Evolutionary conservation across 345 rosid species (phyloP).

Genomic region (Rhodamnia rubescens): DNA sequence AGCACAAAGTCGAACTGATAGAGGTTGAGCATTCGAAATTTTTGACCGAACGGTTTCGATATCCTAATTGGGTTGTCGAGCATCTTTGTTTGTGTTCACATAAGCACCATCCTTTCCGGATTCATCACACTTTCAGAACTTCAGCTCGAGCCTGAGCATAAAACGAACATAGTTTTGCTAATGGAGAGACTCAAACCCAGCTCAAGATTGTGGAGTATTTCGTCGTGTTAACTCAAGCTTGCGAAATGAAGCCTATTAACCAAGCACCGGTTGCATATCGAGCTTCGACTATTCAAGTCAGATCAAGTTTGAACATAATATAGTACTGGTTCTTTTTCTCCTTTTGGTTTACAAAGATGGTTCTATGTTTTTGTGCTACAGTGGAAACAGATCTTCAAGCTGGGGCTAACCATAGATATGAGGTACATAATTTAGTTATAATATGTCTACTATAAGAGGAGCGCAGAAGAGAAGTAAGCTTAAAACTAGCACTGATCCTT

Average conservation of each 20-base stretch:
- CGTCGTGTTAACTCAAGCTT: background rate
- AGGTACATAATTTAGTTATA: conserved; percentile 16
- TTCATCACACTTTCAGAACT: background rate
- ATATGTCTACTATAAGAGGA: background rate
- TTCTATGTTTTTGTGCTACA: conserved; percentile 3
- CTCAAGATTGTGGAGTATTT: background rate
- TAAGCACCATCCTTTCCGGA: background rate
- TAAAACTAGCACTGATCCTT: background rate
- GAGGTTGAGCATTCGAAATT: background rate
- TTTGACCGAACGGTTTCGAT: background rate
- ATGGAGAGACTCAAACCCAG: background rate
- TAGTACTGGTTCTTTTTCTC: background rate
- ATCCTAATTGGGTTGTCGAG: background rate
- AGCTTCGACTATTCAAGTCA: background rate
- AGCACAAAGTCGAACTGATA: background rate
- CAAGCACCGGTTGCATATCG: background rate
- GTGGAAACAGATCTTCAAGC: conserved; percentile 78
- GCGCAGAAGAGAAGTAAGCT: background rate
- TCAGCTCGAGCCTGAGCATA: background rate
- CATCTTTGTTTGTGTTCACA: background rate
- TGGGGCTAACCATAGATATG: conserved; percentile 41
- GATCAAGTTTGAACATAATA: background rate
- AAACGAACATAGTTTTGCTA: no score
- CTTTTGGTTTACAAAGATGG: background rate
- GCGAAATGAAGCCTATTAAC: background rate